Conservation (phyloP, 805 yeast genomes). For the Candida cerambycidarum region DNA sequence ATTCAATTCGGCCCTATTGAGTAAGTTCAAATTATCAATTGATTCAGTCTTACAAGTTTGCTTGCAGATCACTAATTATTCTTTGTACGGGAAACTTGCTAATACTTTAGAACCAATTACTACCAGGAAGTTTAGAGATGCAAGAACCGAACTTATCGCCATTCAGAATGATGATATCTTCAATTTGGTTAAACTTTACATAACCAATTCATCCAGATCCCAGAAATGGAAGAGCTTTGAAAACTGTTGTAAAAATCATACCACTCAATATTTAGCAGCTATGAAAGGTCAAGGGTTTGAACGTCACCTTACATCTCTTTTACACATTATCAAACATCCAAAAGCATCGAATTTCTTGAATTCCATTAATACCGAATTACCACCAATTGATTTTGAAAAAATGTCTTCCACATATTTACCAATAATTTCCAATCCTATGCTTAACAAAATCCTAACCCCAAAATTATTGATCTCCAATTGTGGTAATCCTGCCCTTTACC, state of each 20-base stretch:
- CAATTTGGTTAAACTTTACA: constrained; percentile 59
- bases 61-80: constrained; percentile 54
- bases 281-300: constrained; percentile 69
- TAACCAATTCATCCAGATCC: constrained; percentile 49
- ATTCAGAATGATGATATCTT: constrained; percentile 56
- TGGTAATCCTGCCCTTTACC: constrained; percentile 84
- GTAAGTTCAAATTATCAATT: constrained; percentile 42
- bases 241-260: constrained; percentile 53
- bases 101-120: constrained; percentile 60
- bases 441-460: constrained; percentile 35
- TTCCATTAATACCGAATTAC: constrained; percentile 39
- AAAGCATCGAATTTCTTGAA: constrained; percentile 37
- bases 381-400: constrained; percentile 23
- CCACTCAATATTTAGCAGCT: constrained; percentile 47
- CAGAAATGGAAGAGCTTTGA: constrained; percentile 53
- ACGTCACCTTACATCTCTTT: constrained; percentile 65
- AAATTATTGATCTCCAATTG: constrained; percentile 71
- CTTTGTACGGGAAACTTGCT: constrained; percentile 51
- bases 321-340: constrained; percentile 53
- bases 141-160: constrained; percentile 69
- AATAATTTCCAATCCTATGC: constrained; percentile 31
- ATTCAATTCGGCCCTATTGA: constrained; percentile 34
- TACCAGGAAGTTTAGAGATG: constrained; percentile 63
- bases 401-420: constrained; percentile 22
- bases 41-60: constrained; percentile 55